These are phyloP conservation scores for Erodium maritimum DNA, from an alignment of 345 rosid species.

Conservation along the genomic window DNA sequence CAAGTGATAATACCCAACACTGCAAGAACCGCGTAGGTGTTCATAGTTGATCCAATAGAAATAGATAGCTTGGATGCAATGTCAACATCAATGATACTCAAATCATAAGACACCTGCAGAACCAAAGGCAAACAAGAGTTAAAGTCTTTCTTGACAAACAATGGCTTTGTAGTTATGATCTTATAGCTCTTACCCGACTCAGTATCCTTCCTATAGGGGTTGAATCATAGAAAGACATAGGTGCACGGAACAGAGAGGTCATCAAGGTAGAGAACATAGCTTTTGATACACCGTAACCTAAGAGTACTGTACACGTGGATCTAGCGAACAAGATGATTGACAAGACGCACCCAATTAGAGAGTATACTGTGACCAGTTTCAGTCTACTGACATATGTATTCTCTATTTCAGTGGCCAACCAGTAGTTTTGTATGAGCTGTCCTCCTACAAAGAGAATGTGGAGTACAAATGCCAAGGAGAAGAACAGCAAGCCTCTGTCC, in stretches of 20 bases:
- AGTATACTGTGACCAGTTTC: slow-evolving; percentile 16
- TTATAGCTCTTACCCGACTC: slow-evolving; percentile 27
- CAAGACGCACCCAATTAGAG: slow-evolving; percentile 10
- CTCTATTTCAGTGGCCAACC: slow-evolving; percentile 27
- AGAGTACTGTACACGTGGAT: slow-evolving; percentile 8
- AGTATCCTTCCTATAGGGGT: slow-evolving; percentile 48
- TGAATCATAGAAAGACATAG: slow-evolving; percentile 40
- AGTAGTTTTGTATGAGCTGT: slow-evolving; percentile 25
- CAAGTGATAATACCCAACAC: slow-evolving; percentile 34
- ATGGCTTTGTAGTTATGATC: no score
- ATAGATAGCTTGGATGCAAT: slow-evolving; percentile 17
- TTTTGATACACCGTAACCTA: slow-evolving; percentile 25
- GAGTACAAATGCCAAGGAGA: slow-evolving; percentile 7
- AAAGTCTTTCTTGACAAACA: no score
- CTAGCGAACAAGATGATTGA: slow-evolving; percentile 20
- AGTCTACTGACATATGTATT: slow-evolving; percentile 12
- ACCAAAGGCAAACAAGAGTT: background rate
- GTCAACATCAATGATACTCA: slow-evolving; percentile 31
- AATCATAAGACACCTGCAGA: slow-evolving; percentile 44
- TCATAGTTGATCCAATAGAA: slow-evolving; percentile 27
- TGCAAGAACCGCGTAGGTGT: slow-evolving; percentile 21
- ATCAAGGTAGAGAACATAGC: slow-evolving; percentile 20
- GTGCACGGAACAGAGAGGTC: slow-evolving; percentile 31
- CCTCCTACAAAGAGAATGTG: slow-evolving; percentile 19
- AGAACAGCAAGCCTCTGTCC: slow-evolving; percentile 19